Base-by-base conservation (phyloP, 306 rosid species). In the Medicago ruthenica region DNA sequence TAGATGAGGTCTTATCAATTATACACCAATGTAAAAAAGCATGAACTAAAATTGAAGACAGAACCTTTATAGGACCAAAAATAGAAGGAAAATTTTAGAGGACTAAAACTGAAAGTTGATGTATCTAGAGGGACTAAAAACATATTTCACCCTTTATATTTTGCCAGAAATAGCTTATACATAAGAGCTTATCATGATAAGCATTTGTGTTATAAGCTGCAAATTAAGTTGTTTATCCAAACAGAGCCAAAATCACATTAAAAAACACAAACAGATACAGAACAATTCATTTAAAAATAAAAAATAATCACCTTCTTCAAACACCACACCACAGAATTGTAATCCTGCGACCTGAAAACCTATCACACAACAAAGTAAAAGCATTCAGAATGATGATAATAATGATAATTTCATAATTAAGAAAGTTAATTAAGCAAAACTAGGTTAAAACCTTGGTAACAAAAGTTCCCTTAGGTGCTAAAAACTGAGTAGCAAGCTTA, bases 291-390 rank as follows among this genome's bases (percentile, higher is more conserved):
- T 24, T 14, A 1, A 27, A 22, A 24, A 1, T 2, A 57, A 44
- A 44, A 22, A 48, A 6, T 0, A 4, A 37, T 81, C 79, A 92
- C 98, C 95, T 90, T 90, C 85, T 87, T 85, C 44, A 95, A 72
- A 71, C 97, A 90, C 79, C 86, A 95, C 65, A 85, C 78, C 20
- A 95, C 92, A 5, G 98, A 88, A 63, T 88, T 91, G 64, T 95
- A 92, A 83, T 95, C 99, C 70, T 95, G 99, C 4, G 99, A 95
- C 93, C 99, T 88, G 82, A 92, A 95, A 74, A 95, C 86, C 96
- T 95, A 81, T 18, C 42, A 75, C 40, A 63, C 1, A 41, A 74
- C 51, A 36, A 82, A 17, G 0, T 8, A 68, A 48, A 66, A 47
- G 16, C 16, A 34, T 36, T 62, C 10, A 86, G 40, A 73, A 70